Base-by-base conservation (phyloP, 2,329 filamentous ascomycete genomes). In the Alternaria gaisen region DNA sequence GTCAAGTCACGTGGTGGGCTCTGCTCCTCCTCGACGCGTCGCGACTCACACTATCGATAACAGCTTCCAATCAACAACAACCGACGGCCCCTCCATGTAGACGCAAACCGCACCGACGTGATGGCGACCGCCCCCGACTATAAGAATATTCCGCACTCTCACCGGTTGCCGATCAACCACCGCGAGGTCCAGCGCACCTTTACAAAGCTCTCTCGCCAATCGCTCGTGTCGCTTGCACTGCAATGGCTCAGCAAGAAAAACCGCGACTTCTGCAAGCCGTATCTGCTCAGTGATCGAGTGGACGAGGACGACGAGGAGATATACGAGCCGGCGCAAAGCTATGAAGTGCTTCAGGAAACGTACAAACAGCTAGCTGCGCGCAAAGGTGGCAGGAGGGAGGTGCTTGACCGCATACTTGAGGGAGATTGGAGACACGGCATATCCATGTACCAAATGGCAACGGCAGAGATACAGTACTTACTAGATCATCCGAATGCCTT, bases 231-330 rank as follows among this genome's bases (percentile, higher is more conserved):
- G 0, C 84, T 97, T 9, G 90, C 86, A 0, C 84, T 93, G 22
- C 86, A 90, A 80, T 97, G 93, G 93, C 87, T 96, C 3, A 87
- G 90, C 58, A 86, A 90, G 50, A 82, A 84, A 64, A 89, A 91
- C 64, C 82, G 88, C 41, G 78, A 84, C 5, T 81, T 85, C 18
- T 89, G 86, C 43, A 82, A 82, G 1, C 90, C 90, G 0, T 88
- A 84, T 72, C 84, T 90, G 46, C 73, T 72, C 60, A 62, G 68
- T 36, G 73, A 77, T 60, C 67, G 72, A 2, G 72, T 84, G 8
- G 83, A 86, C 7, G 81, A 86, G 8, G 81, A 75, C 1, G 85
- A 88, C 1, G 69, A 69, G 24, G 90, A 90, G 65, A 83, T 91
- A 32, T 93, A 93, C 74, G 87, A 90, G 5, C 87, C 90, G 0